Evolutionary conservation across 2,329 filamentous ascomycete species (phyloP), one percentile per base, ranked within the genome.

Genomic region (Gaeumannomyces sp.): DNA sequence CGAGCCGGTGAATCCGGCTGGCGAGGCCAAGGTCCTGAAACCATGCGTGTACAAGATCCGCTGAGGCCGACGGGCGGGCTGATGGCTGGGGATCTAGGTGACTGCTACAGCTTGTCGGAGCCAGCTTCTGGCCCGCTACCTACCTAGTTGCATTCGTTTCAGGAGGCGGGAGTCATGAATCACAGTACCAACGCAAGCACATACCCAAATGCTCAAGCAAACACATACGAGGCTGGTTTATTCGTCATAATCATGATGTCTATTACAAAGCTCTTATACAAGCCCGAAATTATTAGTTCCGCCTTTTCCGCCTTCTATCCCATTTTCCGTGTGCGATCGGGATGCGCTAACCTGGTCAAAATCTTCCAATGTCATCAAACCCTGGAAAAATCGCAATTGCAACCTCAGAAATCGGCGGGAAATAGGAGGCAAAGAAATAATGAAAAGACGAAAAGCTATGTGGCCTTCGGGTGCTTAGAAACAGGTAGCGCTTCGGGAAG

Each of bases 1-100:
- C 10, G 81, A 80, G 64, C 80, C 80, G 64, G 80, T 81, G 33
- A 83, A 81, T 45, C 83, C 83, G 25, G 82, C 81, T 6, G 87
- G 89, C 69, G 91, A 89, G 74, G 79, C 80, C 63, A 77, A 74
- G 38, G 82, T 94, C 65, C 77, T 99, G 70, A 98, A 98, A 81
- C 95, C 95, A 25, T 98, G 95, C 79, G 87, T 98, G 67, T 98
- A 98, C 78, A 98, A 98, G 80, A 85, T 93, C 70, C 85, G 94
- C 71, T 96, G 38, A 61, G 38, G 11, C 45, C 2, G 22, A 19
- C 11, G n/a, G 25, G 13, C 45, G n/a, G 7, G 33, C 10, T 2
- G 3, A 11, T 13, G 33, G 33, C 11, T 11, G 33, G 33, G 33
- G 33, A 35, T 13, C 29, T 6, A 29, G 29, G 29, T 6, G 29